Evolutionary conservation across 202 grass and related monocot species (phyloP), one percentile per base, ranked within the genome.

Genomic region (Dendrocalamus latiflorus): DNA sequence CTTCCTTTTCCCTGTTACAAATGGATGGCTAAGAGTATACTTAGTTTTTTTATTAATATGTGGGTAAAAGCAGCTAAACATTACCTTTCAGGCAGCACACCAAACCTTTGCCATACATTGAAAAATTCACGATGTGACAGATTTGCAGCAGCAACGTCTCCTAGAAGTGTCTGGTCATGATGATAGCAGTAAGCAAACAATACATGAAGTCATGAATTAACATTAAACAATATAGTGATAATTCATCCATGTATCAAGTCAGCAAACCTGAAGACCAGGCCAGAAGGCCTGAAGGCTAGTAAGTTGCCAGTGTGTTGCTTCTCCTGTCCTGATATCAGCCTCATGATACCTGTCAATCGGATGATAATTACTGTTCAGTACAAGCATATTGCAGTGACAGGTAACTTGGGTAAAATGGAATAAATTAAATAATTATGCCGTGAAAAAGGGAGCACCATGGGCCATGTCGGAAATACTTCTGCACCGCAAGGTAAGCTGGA

Each of bases 241-340:
- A 48, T 47, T 74, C 42, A 77, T 65, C 54, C 16, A 79, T 87
- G 28, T 59, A 78, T 42, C 50, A 63, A 67, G 56, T 82, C 14
- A 78, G 22, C 34, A 53, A 91, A 98, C 95, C 95, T 95, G 95
- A 88, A 98, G 92, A 45, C 95, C 95, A 86, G 92, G 95, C 95
- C 92, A 98, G 76, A 98, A 98, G 30, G 95, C 95, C 81, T 98
- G 95, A 84, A 98, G 92, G 45, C 95, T 98, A 78, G 95, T 98
- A 49, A 98, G 90, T 75, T 98, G 95, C 95, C 95, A 98, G 67
- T 95, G 91, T 56, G 95, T 98, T 89, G 92, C 90, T 93, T 90
- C 88, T 76, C 95, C 95, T 1, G 90, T 91, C 64, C 90, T 92
- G 87, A 98, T 98, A 93, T 98, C 95, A 75, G 95, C 92, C 65